These are phyloP conservation scores for Echinochloa phyllopogon DNA, from an alignment of 176 grass and related monocot species.

Conservation along the genomic window DNA sequence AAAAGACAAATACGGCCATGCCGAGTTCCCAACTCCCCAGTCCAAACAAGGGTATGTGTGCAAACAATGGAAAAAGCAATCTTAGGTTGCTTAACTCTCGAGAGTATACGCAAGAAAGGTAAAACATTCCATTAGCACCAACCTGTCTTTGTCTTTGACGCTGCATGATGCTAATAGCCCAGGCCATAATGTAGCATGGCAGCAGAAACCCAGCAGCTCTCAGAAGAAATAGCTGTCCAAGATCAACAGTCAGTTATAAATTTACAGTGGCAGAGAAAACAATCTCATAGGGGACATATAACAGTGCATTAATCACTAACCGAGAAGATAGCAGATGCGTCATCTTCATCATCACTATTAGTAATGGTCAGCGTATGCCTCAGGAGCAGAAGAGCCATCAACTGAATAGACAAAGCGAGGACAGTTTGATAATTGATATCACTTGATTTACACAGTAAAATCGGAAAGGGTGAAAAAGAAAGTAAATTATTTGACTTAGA, in stretches of 20 bases:
- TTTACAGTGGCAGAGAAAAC: neutral
- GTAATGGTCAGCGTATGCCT: slow-evolving; percentile 84
- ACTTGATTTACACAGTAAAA: slow-evolving; percentile 1
- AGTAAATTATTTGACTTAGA: neutral
- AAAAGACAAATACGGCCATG: neutral
- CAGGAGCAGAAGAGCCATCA: slow-evolving; percentile 95
- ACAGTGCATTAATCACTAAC: slow-evolving; percentile 47
- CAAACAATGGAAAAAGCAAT: neutral
- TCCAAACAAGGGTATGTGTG: slow-evolving; percentile 12
- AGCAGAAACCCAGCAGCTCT: slow-evolving; percentile 95
- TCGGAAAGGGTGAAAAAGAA: neutral
- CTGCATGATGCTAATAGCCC: slow-evolving; percentile 92
- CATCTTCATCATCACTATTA: slow-evolving; percentile 81
- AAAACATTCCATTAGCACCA: slow-evolving; percentile 27
- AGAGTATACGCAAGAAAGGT: slow-evolving; percentile 18
- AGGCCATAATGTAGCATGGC: slow-evolving; percentile 95
- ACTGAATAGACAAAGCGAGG: slow-evolving; percentile 52
- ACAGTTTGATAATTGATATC: slow-evolving; percentile 6
- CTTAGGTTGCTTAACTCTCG: neutral
- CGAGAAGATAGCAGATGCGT: slow-evolving; percentile 77
- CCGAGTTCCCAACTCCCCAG: neutral
- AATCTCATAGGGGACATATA: neutral
- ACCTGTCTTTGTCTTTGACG: slow-evolving; percentile 94
- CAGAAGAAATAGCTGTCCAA: slow-evolving; percentile 80
- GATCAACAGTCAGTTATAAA: slow-evolving; percentile 33